A percentile compares a stretch with the other conserved stretches of the same genome.
Conservation (phyloP, 495 filamentous ascomycete genomes). For the Aspergillus bertholletiae region DNA sequence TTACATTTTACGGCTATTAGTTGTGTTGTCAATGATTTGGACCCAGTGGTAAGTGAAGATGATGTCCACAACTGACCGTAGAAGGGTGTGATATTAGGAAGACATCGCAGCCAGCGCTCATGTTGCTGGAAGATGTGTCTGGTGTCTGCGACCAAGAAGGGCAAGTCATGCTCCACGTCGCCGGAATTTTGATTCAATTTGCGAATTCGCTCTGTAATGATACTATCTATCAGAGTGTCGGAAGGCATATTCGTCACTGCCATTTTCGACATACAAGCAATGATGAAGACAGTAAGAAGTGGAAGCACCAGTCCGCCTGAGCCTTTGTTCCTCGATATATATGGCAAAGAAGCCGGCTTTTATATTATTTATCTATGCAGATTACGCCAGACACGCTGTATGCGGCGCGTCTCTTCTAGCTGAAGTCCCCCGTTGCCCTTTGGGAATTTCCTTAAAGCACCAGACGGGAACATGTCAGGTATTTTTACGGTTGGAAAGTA, state of each 20-base stretch:
- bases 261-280: not conserved
- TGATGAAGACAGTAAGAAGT: no score
- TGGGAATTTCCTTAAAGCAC: no score
- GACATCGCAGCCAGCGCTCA: not conserved
- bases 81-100: not conserved
- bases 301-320: not conserved
- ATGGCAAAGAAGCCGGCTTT: no score
- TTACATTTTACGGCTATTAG: constrained; percentile 44
- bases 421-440: no score
- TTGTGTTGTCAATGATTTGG: no score
- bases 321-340: no score
- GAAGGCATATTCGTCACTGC: not conserved
- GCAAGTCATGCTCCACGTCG: not conserved
- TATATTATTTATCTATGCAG: no score
- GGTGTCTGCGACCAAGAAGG: not conserved
- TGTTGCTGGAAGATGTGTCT: not conserved
- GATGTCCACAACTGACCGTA: not conserved
- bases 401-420: no score
- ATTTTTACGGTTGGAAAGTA: no score
- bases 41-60: no score
- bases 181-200: not conserved
- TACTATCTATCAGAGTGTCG: not conserved
- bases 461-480: no score
- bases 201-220: not conserved
- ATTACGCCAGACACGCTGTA: no score